Base-by-base conservation (phyloP, 2,329 filamentous ascomycete genomes). In the Pestalotiopsis sp. region DNA sequence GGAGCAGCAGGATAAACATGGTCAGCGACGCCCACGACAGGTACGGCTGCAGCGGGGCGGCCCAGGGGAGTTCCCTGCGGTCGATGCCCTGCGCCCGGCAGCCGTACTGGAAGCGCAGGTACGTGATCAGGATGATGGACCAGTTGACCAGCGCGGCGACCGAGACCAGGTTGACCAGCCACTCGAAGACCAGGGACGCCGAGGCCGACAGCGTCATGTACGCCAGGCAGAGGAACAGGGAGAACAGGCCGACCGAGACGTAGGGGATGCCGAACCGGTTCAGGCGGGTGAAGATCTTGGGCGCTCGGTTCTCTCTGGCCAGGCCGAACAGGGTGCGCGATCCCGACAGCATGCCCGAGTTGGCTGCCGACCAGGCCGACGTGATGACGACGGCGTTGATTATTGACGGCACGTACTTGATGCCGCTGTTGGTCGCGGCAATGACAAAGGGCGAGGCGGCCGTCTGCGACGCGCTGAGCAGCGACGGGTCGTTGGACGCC, bases 361-460 rank as follows among this genome's bases (percentile, higher is more conserved):
- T 84, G 0, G 81, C 83, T 0, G 81, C 76, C 1, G 81, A 83
- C 76, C 79, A 81, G 12, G 81, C 81, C 3, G 80, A 82, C 17
- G 76, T 78, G 31, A 83, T 75, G 20, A 84, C 76, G 11, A 80
- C 74, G 13, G 77, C 80, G 70, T 83, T 83, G 68, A 84, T 79
- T 31, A 84, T 74, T 4, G 76, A 79, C 11, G 74, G 75, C 2
- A 81, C 71, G 14, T 75, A 80, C 11, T 72, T 73, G 57, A 85
- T 86, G n/a, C 83, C 81, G 0, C 82, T 79, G 67, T 81, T 76
- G 41, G 78, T 75, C 27, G 85, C 84, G 7, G 83, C 85, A 63
- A 88, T 85, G 52, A 87, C 86, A 77, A 85, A 88, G 0, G 86
- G 86, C 4, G 84, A 87, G 2, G 80, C 78, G 13, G 78, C 79